Base-by-base conservation (phyloP, 768 basidiomycete genomes). In the Lactifluus echinatus region DNA sequence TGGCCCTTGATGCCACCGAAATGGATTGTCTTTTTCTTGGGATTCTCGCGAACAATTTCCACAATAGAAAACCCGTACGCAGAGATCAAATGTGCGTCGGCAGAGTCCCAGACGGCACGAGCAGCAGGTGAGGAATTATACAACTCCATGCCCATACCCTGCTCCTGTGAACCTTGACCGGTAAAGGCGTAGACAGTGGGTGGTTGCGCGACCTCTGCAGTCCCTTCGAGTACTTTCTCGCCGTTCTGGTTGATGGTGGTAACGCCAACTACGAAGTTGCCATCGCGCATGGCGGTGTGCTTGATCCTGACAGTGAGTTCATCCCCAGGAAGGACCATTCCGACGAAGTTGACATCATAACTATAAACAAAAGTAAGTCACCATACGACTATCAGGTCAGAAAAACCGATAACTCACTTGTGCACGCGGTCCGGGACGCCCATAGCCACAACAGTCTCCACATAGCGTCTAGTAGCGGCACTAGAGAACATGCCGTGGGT, bases 1-100 rank as follows among this genome's bases (percentile, higher is more conserved):
- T 98, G 95, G 39, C 96, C 96, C 74, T 97, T 97, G 72, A 98
- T 90, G 69, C 96, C 96, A 76, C 96, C 96, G 64, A 99, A 99
- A 72, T 99, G 95, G 64, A 99, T 87, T 0, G 93, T 99, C 77
- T 97, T 93, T 72, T 89, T 85, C 78, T 93, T 96, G 19, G 95
- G 94, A 70, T 98, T 97, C 70, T 94, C 88, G 75, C 94, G 95
- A 72, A 99, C 95, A 64, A 99, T 96, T 70, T 99, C 94, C 66
- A 97, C 77, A 69, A 99, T 98, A 4, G 95, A 97, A 77, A 99
- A 99, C 44, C 96, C 96, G 66, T 99, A 97, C 4, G 94, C 92
- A 26, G 90, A 86, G 46, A 88, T 85, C 50, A 99, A 77, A 70
- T 99, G 95, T 43, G 84, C 81, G 66, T 99, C 94, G 50, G 95